phyloP scores from a whole-genome alignment of 352 stramenopile species.

The Phytophthora palmivora region DNA sequence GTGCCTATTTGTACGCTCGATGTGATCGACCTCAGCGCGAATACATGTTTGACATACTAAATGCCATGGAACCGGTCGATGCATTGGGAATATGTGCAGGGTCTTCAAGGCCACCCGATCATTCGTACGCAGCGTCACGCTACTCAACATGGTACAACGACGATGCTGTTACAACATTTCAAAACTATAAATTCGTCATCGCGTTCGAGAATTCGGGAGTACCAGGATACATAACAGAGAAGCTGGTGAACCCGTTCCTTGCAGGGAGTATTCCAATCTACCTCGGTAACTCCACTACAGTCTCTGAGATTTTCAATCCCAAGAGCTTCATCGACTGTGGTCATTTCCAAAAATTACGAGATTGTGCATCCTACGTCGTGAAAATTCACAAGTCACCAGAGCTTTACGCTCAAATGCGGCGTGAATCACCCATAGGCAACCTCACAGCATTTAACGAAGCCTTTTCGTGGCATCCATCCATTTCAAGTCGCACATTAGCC shows the following conservation, averaged over 20 bases:
- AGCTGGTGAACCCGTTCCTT: conserved; percentile 66
- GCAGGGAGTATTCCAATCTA: conserved; percentile 64
- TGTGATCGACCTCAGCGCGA: conserved; percentile 54
- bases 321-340: conserved; percentile 63
- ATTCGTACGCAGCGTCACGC: conserved; percentile 8
- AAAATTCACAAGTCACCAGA: conserved; percentile 41
- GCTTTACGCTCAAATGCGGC: conserved; percentile 40
- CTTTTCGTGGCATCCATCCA: conserved; percentile 56
- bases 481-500: conserved; percentile 17
- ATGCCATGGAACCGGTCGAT: conserved; percentile 51
- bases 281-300: conserved; percentile 52
- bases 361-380: conserved; percentile 46
- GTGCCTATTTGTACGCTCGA: conserved; percentile 56
- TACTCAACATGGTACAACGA: conserved; percentile 43
- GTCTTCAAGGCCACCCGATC: conserved; percentile 9
- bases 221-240: conserved; percentile 70
- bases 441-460: conserved; percentile 30
- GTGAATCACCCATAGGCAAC: conserved; percentile 40
- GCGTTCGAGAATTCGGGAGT: conserved; percentile 61
- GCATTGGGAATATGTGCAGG: conserved; percentile 51
- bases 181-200: conserved; percentile 51
- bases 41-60: conserved; percentile 56
- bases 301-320: conserved; percentile 50
- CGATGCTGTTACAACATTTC: conserved; percentile 42
- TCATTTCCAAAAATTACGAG: conserved; percentile 39